phyloP scores from a whole-genome alignment of 768 basidiomycete species.

The Cyathus striatus region DNA sequence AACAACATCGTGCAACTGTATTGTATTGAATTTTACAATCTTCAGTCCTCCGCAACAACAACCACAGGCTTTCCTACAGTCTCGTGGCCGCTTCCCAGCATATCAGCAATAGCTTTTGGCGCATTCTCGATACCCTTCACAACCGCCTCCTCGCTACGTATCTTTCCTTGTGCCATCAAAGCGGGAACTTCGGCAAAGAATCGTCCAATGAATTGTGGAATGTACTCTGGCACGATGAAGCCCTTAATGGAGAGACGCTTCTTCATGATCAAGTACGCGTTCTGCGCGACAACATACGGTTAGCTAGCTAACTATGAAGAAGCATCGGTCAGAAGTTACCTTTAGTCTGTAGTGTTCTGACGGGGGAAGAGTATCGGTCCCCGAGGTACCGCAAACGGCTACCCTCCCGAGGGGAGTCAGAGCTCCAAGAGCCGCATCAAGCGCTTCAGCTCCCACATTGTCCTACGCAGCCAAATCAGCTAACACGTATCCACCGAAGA shows the following conservation, averaged over 20 bases:
- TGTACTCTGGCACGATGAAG: background rate
- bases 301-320: too few species aligned
- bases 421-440: conserved; percentile 49
- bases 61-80: background rate
- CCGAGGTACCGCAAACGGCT: background rate
- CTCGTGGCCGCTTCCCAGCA: background rate
- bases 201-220: background rate
- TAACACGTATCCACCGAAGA: background rate
- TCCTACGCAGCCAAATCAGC: conserved; percentile 40
- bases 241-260: background rate
- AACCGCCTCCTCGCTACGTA: background rate
- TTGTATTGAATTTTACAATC: too few species aligned
- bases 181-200: background rate
- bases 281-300: background rate
- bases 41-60: background rate
- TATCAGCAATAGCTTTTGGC: background rate
- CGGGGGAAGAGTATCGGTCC: background rate
- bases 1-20: too few species aligned
- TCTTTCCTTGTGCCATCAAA: background rate
- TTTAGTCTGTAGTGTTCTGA: background rate
- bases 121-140: background rate
- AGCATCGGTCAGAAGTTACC: too few species aligned
- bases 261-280: background rate
- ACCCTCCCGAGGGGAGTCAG: background rate
- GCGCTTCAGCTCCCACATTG: conserved; percentile 52